Base-by-base conservation (phyloP, 257 asterid genomes). In the Salvia miltiorrhiza region DNA sequence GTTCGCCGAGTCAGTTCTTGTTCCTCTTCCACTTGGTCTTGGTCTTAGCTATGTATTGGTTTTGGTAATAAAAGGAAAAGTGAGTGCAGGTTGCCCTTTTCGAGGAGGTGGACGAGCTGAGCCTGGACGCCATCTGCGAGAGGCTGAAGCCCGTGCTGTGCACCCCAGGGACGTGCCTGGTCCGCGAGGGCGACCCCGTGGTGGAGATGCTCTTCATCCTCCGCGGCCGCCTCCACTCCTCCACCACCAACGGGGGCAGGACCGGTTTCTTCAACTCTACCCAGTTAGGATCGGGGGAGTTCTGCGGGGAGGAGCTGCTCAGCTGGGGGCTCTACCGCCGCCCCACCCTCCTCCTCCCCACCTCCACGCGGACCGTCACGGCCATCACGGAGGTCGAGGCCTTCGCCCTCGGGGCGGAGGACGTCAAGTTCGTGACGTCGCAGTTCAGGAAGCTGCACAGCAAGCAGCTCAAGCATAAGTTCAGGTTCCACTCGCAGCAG, bases 221-320 rank as follows among this genome's bases (percentile, higher is more conserved):
- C 20, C 78, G 93, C 6, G 96, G 91, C 41, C 84, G 77, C 58
- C 85, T 88, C 12, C 88, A 88, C 40, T 86, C 96, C 4, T 81
- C 53, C 76, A 88, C 96, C 0, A 86, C 96, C 5, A 80, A 85
- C 24, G 96, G 93, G 2, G 96, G 96, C 10, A 70, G 96, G 10
- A 78, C 83, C 0, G 93, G 90, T 9, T 88, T 88, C 52, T 81
- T 88, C 76, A 88, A 88, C 30, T 81, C 83, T 1, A 79, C 78
- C 7, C 57, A 82, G 2, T 77, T 88, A 0, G 86, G 90, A 8
- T 84, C 90, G 0, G 88, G 96, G 0, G 93, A 88, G 44, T 88
- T 88, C 55, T 88, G 95, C 7, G 95, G 95, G 3, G 96, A 88
- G 58, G 96, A 88, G 23, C 72, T 88, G 20, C 87, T 88, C 4